Percentiles rank a stretch among this genome's conserved stretches.
Evolutionary conservation across 257 asterid species (phyloP).

Genomic region (Solanum peruvianum): DNA sequence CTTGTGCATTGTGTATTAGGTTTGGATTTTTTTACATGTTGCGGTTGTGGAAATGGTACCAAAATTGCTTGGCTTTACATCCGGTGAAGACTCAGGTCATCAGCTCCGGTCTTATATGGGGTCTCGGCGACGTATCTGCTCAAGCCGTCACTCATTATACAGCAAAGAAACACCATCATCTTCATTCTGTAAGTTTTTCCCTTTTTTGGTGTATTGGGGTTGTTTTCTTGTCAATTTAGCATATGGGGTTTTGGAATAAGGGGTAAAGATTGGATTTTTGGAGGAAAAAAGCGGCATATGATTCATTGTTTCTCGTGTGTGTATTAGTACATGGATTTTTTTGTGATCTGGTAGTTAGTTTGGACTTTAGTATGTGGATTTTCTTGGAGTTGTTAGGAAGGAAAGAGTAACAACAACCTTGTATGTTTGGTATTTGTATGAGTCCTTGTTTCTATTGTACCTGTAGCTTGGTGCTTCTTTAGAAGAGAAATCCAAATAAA

Average conservation of each 20-base stretch:
- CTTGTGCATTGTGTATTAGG: neutral
- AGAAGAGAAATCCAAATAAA: neutral
- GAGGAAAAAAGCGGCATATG: neutral
- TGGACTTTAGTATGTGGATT: neutral
- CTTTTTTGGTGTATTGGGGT: neutral
- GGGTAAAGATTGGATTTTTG: neutral
- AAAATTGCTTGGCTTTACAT: constrained; percentile 53
- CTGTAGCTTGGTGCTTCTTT: neutral
- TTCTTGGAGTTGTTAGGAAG: neutral
- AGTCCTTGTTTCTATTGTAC: neutral
- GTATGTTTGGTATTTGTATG: neutral
- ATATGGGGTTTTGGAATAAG: neutral
- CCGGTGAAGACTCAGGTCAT: constrained; percentile 81
- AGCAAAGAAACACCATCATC: constrained; percentile 12
- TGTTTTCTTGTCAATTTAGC: neutral
- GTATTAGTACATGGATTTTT: neutral
- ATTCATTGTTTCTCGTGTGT: neutral
- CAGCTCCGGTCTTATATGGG: constrained; percentile 83
- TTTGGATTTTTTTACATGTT: constrained; percentile 10
- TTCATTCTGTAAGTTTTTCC: constrained; percentile 18
- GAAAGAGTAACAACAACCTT: neutral
- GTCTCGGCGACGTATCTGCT: constrained; percentile 67
- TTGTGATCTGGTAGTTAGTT: neutral
- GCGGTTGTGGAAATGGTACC: constrained; percentile 78
- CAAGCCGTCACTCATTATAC: constrained; percentile 66